Evolutionary conservation across 2,329 filamentous ascomycete genomes (phyloP), one percentile per base, ranked within the genome.

Genomic region (Cercospora beticola): DNA sequence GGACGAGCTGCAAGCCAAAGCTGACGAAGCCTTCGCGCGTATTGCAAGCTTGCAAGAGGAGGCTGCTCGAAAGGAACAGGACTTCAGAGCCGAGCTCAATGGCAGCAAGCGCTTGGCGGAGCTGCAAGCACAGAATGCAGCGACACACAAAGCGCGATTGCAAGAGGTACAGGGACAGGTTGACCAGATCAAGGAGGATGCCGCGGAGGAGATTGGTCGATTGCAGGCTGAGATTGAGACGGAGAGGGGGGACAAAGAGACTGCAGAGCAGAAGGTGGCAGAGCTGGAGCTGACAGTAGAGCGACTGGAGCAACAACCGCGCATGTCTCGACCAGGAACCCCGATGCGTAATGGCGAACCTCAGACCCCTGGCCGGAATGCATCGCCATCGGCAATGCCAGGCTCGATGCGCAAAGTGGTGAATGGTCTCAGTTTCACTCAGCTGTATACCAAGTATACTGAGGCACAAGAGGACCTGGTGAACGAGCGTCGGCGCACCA

Each of bases 41-140:
- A 88, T 97, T 31, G 93, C 97, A 76, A 90, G 93, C 77, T 86
- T 97, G 36, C 90, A 95, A 76, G 93, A 97, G 76, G 88, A 92
- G 21, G 90, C 91, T 28, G 90, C 92, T 1, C 88, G 92, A 64
- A 89, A 89, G n/a, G 90, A 97, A 70, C 91, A 97, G 78, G 90
- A 90, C 69, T 96, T 95, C 83, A 89, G 90, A 74, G 89, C 94
- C 66, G 94, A 98, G 78, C 85, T 97, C 7, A 93, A 96, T 72
- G 90, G 90, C 70, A 89, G 91, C 28, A 89, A 88, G 68, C 88
- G 95, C 56, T 86, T 99, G 21, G 92, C 93, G 2, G 90, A 97
- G 70, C 86, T 96, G 77, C 92, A 92, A 72, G 87, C 92, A 68
- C 89, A 94, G 76, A 89, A 91, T 64, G 89, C 90, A 33, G 86